phyloP scores from a whole-genome alignment of 768 basidiomycete species.

The Kwoniella shandongensis region DNA sequence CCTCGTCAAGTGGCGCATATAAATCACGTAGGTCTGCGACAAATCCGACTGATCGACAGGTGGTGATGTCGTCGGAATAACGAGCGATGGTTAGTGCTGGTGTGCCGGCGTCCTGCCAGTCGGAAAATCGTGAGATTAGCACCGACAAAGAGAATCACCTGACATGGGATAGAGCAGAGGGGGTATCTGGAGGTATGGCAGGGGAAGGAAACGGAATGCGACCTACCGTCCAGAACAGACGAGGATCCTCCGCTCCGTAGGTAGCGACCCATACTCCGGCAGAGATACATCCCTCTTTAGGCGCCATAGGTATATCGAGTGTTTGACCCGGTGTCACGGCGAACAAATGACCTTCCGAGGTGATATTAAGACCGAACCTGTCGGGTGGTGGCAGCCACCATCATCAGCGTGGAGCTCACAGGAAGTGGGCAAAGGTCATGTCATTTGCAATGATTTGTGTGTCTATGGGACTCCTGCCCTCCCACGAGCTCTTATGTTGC shows the following conservation, averaged over 20 bases:
- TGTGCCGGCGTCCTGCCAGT: slow-evolving; percentile 16
- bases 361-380: slow-evolving; percentile 18
- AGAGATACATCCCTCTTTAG: slow-evolving; percentile 12
- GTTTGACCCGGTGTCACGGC: slow-evolving; percentile 18
- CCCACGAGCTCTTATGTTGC: too few relatives aligned
- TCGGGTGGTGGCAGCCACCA: too few relatives aligned
- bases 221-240: slow-evolving; percentile 25
- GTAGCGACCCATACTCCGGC: slow-evolving; percentile 12
- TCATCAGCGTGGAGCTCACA: too few relatives aligned
- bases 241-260: slow-evolving; percentile 22
- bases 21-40: slow-evolving; percentile 5
- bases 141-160: too few relatives aligned
- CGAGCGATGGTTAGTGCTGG: slow-evolving; percentile 13
- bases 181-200: neutral
- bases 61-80: slow-evolving; percentile 5
- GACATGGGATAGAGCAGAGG: too few relatives aligned
- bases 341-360: slow-evolving; percentile 15
- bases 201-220: too few relatives aligned
- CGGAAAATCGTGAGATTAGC: neutral
- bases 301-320: slow-evolving; percentile 23
- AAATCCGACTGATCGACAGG: slow-evolving; percentile 9
- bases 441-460: too few relatives aligned
- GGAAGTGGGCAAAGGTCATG: too few relatives aligned
- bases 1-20: slow-evolving; percentile 2
- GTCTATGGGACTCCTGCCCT: too few relatives aligned